Conservation (phyloP, 495 filamentous ascomycete genomes). For the Xylona heveae region DNA sequence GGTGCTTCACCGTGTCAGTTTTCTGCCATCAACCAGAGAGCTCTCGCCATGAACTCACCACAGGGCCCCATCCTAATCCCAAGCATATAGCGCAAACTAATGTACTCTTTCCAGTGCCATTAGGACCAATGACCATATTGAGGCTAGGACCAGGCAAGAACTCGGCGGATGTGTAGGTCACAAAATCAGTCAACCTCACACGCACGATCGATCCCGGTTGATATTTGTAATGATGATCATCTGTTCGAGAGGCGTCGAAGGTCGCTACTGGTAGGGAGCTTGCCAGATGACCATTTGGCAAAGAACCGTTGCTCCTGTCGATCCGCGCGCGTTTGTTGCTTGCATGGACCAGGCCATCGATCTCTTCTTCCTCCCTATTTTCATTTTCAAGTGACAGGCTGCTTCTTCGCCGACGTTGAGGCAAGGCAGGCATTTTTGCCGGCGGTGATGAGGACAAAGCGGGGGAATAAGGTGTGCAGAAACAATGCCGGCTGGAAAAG, state of each 20-base stretch:
- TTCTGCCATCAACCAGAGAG: slow-evolving; percentile 4
- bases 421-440: too few relatives aligned
- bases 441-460: too few relatives aligned
- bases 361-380: too few relatives aligned
- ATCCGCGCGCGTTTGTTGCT: too few relatives aligned
- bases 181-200: slow-evolving; percentile 75
- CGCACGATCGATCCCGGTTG: slow-evolving; percentile 80
- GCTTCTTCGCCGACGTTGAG: too few relatives aligned
- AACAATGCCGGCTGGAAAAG: too few relatives aligned
- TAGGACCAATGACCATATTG: slow-evolving; percentile 98
- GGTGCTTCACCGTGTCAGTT: slow-evolving; percentile 23
- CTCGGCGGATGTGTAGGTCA: slow-evolving; percentile 81
- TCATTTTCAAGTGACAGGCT: too few relatives aligned
- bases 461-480: too few relatives aligned
- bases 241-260: background rate
- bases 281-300: background rate
- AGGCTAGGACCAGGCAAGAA: slow-evolving; percentile 79
- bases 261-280: background rate
- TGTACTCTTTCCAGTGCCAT: slow-evolving; percentile 94
- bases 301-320: too few relatives aligned
- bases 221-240: slow-evolving; percentile 10
- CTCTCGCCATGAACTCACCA: slow-evolving; percentile 19
- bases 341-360: too few relatives aligned
- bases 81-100: slow-evolving; percentile 94
- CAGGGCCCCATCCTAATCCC: slow-evolving; percentile 65